phyloP scores from a whole-genome alignment of 352 stramenopile genomes.

The Phytopythium delawarense region DNA sequence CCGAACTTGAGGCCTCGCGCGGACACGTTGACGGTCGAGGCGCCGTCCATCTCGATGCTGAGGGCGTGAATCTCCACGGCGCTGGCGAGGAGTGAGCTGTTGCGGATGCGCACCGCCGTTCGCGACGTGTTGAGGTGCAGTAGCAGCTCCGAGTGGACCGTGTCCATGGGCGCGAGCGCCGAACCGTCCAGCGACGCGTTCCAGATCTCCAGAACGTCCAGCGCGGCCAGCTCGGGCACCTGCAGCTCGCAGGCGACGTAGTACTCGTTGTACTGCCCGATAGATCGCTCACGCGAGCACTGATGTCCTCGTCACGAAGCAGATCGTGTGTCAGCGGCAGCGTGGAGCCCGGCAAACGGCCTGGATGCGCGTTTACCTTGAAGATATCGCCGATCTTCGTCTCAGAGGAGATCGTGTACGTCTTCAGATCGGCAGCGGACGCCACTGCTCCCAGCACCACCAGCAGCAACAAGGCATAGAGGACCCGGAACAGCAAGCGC shows the following conservation, averaged over 20 bases:
- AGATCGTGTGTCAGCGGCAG: not conserved
- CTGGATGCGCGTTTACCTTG: not conserved
- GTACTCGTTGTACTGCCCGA: conserved; percentile 83
- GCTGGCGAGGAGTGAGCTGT: conserved; percentile 49
- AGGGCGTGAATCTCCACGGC: conserved; percentile 54
- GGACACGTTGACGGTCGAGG: conserved; percentile 52
- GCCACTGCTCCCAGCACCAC: not conserved
- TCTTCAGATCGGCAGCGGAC: not conserved
- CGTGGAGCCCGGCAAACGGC: not conserved
- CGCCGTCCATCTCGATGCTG: conserved; percentile 35
- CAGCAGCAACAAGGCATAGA: not conserved
- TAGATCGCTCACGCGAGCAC: conserved; percentile 58
- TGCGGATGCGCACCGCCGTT: conserved; percentile 31
- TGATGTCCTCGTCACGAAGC: conserved; percentile 5
- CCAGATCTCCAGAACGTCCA: conserved; percentile 38
- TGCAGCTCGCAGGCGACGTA: conserved; percentile 65
- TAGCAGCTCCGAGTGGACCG: conserved; percentile 49
- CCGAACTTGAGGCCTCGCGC: conserved; percentile 72
- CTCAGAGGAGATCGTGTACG: conserved; percentile 1
- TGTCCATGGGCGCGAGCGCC: conserved; percentile 24
- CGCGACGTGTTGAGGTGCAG: conserved; percentile 36
- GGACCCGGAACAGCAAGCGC: no score
- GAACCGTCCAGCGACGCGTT: conserved; percentile 41
- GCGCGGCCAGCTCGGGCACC: conserved; percentile 19
- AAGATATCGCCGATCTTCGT: conserved; percentile 14